Evolutionary conservation across 306 rosid genomes (phyloP).

Genomic region (Ochetophila trinervis): DNA sequence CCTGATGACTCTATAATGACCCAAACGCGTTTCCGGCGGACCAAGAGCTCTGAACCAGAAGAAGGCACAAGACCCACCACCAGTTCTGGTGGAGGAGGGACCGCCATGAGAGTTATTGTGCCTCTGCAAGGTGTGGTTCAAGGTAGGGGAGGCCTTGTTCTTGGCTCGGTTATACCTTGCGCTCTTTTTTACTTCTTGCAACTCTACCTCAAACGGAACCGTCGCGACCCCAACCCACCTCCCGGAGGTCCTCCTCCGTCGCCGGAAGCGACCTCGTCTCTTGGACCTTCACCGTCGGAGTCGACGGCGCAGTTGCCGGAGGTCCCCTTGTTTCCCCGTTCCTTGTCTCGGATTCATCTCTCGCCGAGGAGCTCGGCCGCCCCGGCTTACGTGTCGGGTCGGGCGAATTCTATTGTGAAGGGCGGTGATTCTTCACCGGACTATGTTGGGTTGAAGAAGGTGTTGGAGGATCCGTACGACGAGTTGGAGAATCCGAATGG

Average conservation of each 20-base stretch:
- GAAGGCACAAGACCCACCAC: constrained; percentile 19
- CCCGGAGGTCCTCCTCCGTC: constrained; percentile 27
- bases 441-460: constrained; percentile 45
- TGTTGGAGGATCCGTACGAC: constrained; percentile 58
- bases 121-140: constrained; percentile 91
- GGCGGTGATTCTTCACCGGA: constrained; percentile 51
- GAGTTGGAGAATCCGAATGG: constrained; percentile 59
- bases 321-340: constrained; percentile 39
- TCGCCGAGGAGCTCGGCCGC: constrained; percentile 44
- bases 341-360: constrained; percentile 50
- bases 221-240: constrained; percentile 27
- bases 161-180: constrained; percentile 89
- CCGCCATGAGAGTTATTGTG: constrained; percentile 85
- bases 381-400: constrained; percentile 49
- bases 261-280: constrained; percentile 20
- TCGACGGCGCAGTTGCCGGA: constrained; percentile 27
- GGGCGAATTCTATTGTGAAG: constrained; percentile 41
- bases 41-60: constrained; percentile 11
- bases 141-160: constrained; percentile 81
- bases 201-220: constrained; percentile 59
- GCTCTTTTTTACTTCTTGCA: constrained; percentile 86
- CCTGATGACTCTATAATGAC: constrained; percentile 41
- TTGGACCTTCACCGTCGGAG: constrained; percentile 18
- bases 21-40: constrained; percentile 17
- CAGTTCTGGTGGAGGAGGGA: constrained; percentile 33